Evolutionary conservation across 2,329 filamentous ascomycete species (phyloP).

Genomic region (Helotiales sp.): DNA sequence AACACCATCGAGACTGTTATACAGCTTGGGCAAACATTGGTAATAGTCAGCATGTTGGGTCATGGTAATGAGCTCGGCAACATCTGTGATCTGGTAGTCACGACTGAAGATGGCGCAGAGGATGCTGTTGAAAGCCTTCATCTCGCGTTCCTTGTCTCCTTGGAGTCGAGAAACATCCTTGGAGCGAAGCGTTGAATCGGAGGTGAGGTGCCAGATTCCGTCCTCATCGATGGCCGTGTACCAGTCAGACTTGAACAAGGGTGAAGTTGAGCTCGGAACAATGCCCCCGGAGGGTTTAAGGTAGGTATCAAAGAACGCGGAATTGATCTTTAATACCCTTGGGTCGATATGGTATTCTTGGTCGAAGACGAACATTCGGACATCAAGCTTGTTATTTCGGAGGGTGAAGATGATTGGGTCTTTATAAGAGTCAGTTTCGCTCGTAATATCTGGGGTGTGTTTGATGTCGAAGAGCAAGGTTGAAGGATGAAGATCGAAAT

Average conservation of each 20-base stretch:
- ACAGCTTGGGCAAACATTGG: background rate
- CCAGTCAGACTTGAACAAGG: constrained; percentile 7
- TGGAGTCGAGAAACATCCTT: background rate
- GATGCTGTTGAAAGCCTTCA: constrained; percentile 7
- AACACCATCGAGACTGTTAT: background rate
- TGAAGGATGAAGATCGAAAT: too few species aligned
- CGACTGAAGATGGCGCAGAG: constrained; percentile 14
- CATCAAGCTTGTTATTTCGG: constrained; percentile 5
- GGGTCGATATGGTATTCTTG: constrained; percentile 10
- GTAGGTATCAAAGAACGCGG: constrained; percentile 6
- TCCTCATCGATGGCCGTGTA: constrained; percentile 3
- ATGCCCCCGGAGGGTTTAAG: constrained; percentile 7
- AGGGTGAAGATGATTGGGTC: constrained; percentile 6
- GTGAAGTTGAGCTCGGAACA: background rate
- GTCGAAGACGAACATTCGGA: constrained; percentile 8
- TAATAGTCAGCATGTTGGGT: constrained; percentile 8
- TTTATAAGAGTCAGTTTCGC: background rate
- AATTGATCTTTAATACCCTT: background rate
- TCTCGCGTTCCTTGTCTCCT: background rate
- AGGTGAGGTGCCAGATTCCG: background rate
- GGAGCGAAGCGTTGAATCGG: background rate
- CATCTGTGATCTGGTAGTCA: constrained; percentile 3
- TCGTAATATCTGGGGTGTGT: background rate
- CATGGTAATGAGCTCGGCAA: background rate
- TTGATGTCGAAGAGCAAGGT: too few species aligned